A percentile compares a stretch with the other conserved stretches of the same genome.
Evolutionary conservation across 805 yeast genomes (phyloP).

Genomic region (Candida sphagnicola): DNA sequence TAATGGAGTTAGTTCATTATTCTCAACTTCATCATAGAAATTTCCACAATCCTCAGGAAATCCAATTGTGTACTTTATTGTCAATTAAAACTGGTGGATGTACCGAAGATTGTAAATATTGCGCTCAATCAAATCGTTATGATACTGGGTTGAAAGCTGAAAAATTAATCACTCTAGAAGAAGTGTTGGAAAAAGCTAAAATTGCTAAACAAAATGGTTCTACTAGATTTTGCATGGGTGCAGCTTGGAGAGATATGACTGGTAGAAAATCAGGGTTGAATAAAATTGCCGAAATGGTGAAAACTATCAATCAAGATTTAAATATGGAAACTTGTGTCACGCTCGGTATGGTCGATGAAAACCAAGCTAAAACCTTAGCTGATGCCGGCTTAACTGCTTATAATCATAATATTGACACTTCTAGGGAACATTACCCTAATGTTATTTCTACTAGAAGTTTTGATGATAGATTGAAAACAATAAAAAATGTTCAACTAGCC

Average conservation of each 20-base stretch:
- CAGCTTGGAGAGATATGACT: slow-evolving; percentile 84
- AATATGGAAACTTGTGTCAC: slow-evolving; percentile 80
- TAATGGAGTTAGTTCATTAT: slow-evolving; percentile 54
- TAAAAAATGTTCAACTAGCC: slow-evolving; percentile 56
- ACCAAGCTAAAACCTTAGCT: slow-evolving; percentile 57
- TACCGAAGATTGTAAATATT: slow-evolving; percentile 76
- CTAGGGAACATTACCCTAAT: slow-evolving; percentile 71
- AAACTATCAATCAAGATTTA: slow-evolving; percentile 52
- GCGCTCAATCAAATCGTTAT: slow-evolving; percentile 70
- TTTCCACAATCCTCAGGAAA: slow-evolving; percentile 63
- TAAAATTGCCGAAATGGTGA: slow-evolving; percentile 62
- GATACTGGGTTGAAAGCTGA: slow-evolving; percentile 71
- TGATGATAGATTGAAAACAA: slow-evolving; percentile 68
- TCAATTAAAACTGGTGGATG: slow-evolving; percentile 80
- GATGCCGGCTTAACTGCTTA: slow-evolving; percentile 79
- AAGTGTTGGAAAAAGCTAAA: slow-evolving; percentile 60
- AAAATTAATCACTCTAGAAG: slow-evolving; percentile 55
- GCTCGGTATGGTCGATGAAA: slow-evolving; percentile 67
- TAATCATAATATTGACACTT: slow-evolving; percentile 78
- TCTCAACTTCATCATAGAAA: slow-evolving; percentile 64
- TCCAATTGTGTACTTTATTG: slow-evolving; percentile 72
- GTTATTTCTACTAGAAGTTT: slow-evolving; percentile 66
- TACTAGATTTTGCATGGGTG: slow-evolving; percentile 81
- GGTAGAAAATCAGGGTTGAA: slow-evolving; percentile 69
- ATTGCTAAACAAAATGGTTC: slow-evolving; percentile 68